Evolutionary conservation across 345 rosid species (phyloP).

Genomic region (Eucalyptus curtisii): DNA sequence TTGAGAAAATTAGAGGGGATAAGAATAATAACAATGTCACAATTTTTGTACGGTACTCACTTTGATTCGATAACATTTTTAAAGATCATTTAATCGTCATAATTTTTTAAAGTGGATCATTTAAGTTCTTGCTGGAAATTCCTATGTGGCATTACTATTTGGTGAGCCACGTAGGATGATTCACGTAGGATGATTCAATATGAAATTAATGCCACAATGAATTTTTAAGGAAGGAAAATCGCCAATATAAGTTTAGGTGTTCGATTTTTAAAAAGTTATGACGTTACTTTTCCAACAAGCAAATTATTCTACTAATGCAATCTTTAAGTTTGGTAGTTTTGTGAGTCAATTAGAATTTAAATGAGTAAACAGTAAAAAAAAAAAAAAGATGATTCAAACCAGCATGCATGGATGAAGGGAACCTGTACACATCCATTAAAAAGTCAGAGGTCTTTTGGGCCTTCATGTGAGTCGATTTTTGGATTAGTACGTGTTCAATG

Average conservation of each 20-base stretch:
- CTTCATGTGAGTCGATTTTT: background rate
- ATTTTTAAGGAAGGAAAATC: background rate
- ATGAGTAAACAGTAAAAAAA: background rate
- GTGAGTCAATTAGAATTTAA: background rate
- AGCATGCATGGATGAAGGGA: background rate
- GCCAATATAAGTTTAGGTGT: background rate
- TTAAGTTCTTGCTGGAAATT: background rate
- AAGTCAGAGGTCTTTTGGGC: background rate
- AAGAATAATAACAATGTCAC: no score
- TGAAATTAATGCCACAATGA: background rate
- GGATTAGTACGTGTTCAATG: background rate
- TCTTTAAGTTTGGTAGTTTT: background rate
- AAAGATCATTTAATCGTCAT: background rate
- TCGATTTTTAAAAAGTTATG: accelerated
- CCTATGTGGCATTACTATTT: background rate
- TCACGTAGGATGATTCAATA: accelerated
- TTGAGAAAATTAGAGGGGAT: background rate
- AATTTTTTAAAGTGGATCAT: background rate
- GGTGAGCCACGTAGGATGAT: accelerated
- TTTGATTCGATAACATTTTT: no score
- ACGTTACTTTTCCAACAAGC: background rate
- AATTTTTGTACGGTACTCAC: background rate
- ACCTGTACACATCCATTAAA: background rate
- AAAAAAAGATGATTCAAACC: no score
- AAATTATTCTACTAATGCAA: background rate